phyloP scores from a whole-genome alignment of 2,329 filamentous ascomycete genomes.

The Acephala macrosclerotiorum region DNA sequence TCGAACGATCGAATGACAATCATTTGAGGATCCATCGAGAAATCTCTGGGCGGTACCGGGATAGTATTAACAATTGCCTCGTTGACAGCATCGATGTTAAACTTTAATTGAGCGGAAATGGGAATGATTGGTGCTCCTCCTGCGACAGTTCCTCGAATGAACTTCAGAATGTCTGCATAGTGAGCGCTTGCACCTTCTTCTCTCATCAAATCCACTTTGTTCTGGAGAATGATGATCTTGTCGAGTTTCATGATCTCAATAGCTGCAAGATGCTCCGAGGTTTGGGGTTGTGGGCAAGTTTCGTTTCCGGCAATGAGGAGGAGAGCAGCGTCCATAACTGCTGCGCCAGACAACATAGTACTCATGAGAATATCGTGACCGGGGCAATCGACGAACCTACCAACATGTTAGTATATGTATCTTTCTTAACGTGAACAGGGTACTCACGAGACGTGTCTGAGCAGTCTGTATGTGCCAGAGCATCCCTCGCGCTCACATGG shows the following conservation, averaged over 20 bases:
- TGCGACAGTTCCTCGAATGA: constrained; percentile 96
- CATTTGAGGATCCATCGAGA: constrained; percentile 93
- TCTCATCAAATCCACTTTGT: constrained; percentile 99
- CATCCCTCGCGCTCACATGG: constrained; percentile 95
- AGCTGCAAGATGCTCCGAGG: constrained; percentile 96
- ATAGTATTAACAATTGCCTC: constrained; percentile 96
- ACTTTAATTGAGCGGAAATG: constrained; percentile 96
- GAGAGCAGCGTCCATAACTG: constrained; percentile 98
- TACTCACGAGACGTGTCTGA: constrained; percentile 91
- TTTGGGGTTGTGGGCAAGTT: constrained; percentile 97
- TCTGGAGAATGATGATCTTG: constrained; percentile 99
- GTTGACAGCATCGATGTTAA: constrained; percentile 99
- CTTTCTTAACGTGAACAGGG: constrained; percentile 11
- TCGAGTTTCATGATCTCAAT: constrained; percentile 99
- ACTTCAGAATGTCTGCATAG: constrained; percentile 97
- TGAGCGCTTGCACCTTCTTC: constrained; percentile 93
- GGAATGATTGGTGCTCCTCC: constrained; percentile 95
- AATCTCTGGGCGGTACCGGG: constrained; percentile 89
- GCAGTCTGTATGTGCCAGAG: constrained; percentile 82
- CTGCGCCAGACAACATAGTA: constrained; percentile 99
- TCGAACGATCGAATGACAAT: constrained; percentile 99
- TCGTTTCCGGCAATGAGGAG: constrained; percentile 98
- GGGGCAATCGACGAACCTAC: constrained; percentile 94
- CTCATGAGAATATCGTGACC: constrained; percentile 99
- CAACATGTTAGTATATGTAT: constrained; percentile 39